These are phyloP conservation scores for Podaxis sp. DNA, from an alignment of 768 basidiomycete genomes.

Conservation along the genomic window DNA sequence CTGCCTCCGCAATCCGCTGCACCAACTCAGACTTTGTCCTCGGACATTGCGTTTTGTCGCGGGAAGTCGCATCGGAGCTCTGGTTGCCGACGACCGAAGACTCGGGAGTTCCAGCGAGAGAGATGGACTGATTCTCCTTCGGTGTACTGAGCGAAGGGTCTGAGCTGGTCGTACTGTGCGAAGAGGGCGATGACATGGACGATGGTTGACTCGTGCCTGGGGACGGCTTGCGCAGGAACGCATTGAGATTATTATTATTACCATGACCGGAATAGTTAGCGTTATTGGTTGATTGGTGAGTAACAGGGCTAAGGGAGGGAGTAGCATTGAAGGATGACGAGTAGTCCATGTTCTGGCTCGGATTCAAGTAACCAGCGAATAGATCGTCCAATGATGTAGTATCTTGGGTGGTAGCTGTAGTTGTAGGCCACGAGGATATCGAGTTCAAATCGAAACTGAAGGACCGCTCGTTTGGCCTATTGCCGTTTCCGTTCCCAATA, in stretches of 20 bases:
- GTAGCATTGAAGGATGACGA: conserved; percentile 23
- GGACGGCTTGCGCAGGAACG: conserved; percentile 17
- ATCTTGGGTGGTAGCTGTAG: conserved; percentile 28
- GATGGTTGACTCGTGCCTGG: conserved; percentile 21
- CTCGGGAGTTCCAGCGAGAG: conserved; percentile 24
- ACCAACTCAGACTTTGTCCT: conserved; percentile 28
- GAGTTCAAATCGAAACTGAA: conserved; percentile 46
- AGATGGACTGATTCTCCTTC: conserved; percentile 18
- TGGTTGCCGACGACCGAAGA: neutral
- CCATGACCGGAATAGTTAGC: conserved; percentile 9
- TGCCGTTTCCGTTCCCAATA: neutral
- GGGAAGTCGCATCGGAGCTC: conserved; percentile 18
- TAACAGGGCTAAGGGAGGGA: conserved; percentile 50
- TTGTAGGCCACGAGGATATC: conserved; percentile 40
- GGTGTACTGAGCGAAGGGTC: conserved; percentile 32
- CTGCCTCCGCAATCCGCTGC: conserved; percentile 45
- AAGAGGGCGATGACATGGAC: conserved; percentile 39
- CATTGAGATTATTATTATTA: conserved; percentile 5
- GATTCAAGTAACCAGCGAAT: conserved; percentile 33
- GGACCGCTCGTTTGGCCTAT: conserved; percentile 10
- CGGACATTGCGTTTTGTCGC: conserved; percentile 15
- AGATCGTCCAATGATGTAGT: conserved; percentile 41
- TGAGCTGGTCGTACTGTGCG: conserved; percentile 20
- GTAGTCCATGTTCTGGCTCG: conserved; percentile 23
- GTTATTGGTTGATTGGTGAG: conserved; percentile 36